Evolutionary conservation across 768 basidiomycete genomes (phyloP).

Genomic region (Polyporus arcularius): DNA sequence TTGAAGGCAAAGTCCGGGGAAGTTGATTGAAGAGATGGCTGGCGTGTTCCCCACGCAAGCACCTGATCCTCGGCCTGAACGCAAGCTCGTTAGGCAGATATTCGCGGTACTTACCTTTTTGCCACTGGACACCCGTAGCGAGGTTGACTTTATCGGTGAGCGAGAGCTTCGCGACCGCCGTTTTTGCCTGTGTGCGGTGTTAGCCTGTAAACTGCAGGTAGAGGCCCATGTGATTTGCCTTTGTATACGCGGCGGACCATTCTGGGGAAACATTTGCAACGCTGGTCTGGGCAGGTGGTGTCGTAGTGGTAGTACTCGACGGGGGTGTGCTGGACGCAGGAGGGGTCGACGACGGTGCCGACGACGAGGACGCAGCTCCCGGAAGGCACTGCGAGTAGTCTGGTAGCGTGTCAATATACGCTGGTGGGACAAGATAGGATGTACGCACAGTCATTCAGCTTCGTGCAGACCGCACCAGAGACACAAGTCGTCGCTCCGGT

Average conservation of each 20-base stretch:
- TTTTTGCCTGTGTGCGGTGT: constrained; percentile 39
- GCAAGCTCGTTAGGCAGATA: not conserved
- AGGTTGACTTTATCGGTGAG: constrained; percentile 34
- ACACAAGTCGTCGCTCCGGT: constrained; percentile 51
- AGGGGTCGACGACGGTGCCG: constrained; percentile 23
- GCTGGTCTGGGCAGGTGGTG: constrained; percentile 23
- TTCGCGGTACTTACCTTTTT: constrained; percentile 11
- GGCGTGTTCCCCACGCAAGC: constrained; percentile 31
- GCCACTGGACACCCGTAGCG: constrained; percentile 31
- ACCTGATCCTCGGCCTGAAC: constrained; percentile 5
- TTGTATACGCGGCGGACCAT: constrained; percentile 55
- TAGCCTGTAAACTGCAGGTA: not conserved
- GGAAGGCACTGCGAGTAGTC: constrained; percentile 56
- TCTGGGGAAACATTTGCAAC: constrained; percentile 40
- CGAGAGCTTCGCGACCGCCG: constrained; percentile 45
- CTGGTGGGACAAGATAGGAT: not conserved
- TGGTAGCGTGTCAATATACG: constrained; percentile 18
- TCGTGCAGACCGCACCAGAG: constrained; percentile 44
- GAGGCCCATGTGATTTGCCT: constrained; percentile 34
- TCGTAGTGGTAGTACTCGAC: constrained; percentile 22
- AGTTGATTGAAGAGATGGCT: constrained; percentile 25
- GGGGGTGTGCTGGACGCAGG: constrained; percentile 25
- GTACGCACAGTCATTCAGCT: constrained; percentile 44
- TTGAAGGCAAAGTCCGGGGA: constrained; percentile 27
- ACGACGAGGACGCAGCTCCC: constrained; percentile 31